Evolutionary conservation across 1,284 basidiomycete species (phyloP), one percentile per base, ranked within the genome.

Genomic region (Marasmius oreades): DNA sequence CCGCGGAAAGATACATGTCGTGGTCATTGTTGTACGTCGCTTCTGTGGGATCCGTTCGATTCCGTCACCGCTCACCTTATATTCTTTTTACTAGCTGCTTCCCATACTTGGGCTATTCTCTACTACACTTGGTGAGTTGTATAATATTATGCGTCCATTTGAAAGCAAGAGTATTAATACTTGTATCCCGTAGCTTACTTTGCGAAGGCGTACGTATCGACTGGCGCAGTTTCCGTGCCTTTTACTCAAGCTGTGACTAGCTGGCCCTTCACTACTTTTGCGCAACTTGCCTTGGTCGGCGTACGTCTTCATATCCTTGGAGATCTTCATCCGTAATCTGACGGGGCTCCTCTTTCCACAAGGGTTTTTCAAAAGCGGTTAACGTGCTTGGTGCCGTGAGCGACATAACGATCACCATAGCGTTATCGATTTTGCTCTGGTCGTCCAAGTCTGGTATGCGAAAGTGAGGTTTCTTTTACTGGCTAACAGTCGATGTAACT

Each of bases 391-490:
- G 55, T 11, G 55, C 55, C 18, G 55, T 46, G n/a, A 55, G 51
- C 1, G 58, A 59, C 34, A 39, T 59, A 2, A 46, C 42, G 18
- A 52, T 59, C 39, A 56, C 58, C 16, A 36, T 51, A 23, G 58
- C 55, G 2, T 44, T 56, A 39, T 52, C 55, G 12, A 53, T 34
- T n/a, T 57, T 31, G 4, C 55, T 59, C 22, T 28, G 58, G 23
- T 50, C 37, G 43, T 59, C 52, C 14, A 59, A 53, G 31, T 56
- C 58, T 24, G 58, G 58, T 1, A 56, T 59, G 10, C 37, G 50
- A 34, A 56, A 44, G 58, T 56, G 47, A n/a, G 42, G 24, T 18
- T 11, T 36, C 5, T 51, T 26, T 14, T 18, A 20, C 8, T 24
- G 11, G 12, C 18, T 36, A 18, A 33, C 14, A 10, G 20, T 5